phyloP scores from a whole-genome alignment of 371 early-diverging fungal genomes.

The Rhizopus delemar region DNA sequence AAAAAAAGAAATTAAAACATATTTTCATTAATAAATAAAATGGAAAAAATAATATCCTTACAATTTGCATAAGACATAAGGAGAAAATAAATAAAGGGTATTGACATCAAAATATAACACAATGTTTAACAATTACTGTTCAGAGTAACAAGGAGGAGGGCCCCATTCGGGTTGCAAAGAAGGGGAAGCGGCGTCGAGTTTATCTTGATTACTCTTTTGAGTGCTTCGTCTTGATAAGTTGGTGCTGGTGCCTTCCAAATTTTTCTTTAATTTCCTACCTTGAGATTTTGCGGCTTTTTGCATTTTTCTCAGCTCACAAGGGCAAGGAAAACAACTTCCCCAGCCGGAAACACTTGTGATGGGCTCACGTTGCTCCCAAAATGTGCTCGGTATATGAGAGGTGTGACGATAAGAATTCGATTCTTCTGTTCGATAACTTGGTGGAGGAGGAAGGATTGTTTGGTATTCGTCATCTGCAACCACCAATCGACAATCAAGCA shows the following conservation, averaged over 20 bases:
- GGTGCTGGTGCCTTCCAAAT: background rate
- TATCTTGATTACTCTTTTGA: background rate
- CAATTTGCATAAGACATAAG: background rate
- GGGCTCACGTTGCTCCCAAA: constrained; percentile 43
- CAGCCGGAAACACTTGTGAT: constrained; percentile 34
- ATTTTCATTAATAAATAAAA: too few species aligned
- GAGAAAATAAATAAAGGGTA: background rate
- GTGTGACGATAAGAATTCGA: constrained; percentile 17
- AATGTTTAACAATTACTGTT: constrained; percentile 9
- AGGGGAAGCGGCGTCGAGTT: background rate
- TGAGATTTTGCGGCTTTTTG: background rate
- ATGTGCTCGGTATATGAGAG: constrained; percentile 13
- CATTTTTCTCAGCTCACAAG: constrained; percentile 30
- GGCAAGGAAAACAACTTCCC: constrained; percentile 39
- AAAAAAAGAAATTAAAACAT: too few species aligned
- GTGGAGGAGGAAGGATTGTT: constrained; percentile 85
- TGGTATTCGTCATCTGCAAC: constrained; percentile 55
- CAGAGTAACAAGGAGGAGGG: constrained; percentile 27
- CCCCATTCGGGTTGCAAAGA: constrained; percentile 27
- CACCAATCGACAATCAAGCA: constrained; percentile 46
- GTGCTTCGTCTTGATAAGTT: too few species aligned
- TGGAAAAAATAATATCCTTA: background rate
- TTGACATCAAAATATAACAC: too few species aligned
- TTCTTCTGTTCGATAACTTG: constrained; percentile 70
- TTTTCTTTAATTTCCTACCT: background rate